Base-by-base conservation (phyloP, 2,329 filamentous ascomycete genomes). In the Trichoderma gracile region DNA sequence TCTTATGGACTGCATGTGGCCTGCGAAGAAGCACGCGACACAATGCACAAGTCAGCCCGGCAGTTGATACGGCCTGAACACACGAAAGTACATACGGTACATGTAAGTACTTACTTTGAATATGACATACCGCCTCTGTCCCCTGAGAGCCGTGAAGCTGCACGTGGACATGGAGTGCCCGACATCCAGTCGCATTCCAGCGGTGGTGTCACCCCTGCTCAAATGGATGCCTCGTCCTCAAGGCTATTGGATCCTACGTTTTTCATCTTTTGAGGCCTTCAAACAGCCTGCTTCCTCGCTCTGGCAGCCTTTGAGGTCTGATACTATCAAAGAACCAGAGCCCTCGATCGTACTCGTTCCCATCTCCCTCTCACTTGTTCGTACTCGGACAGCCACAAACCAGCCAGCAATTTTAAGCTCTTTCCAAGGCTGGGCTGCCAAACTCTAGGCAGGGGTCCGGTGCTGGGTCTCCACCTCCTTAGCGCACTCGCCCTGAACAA, bases 131-230 rank as follows among this genome's bases (percentile, higher is more conserved):
- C 30, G 15, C 8, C 47, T 45, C 47, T 23, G 47, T 53, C 47
- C 57, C 47, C 21, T 38, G 33, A 38, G 33, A 40, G 47, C 46
- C n/a, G 21, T 61, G 58, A 62, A 53, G 58, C 49, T 38, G 58
- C 58, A 62, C 58, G 58, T 62, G 58, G 52, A 30, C 58, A 49
- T 54, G 10, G 33, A 38, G 10, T 47, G 46, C 40, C 49, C 58
- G 49, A 40, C n/a, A 46, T 54, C 40, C 47, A 57, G 38, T 57
- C 14, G 54, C 42, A 42, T 46, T 45, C 23, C 54, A 57, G 38
- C 42, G 42, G 8, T 46, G 30, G 14, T 38, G 25, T 53, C 38
- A 21, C 49, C 30, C 49, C 53, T 46, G 49, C 45, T 38, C 58
- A 19, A 23, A 62, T 46, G 21, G 49, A 33, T 59, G 15, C 45